Percentiles rank a stretch among this genome's conserved stretches.
Conservation (phyloP, 805 yeast species). For the Citeromyces matritensis region DNA sequence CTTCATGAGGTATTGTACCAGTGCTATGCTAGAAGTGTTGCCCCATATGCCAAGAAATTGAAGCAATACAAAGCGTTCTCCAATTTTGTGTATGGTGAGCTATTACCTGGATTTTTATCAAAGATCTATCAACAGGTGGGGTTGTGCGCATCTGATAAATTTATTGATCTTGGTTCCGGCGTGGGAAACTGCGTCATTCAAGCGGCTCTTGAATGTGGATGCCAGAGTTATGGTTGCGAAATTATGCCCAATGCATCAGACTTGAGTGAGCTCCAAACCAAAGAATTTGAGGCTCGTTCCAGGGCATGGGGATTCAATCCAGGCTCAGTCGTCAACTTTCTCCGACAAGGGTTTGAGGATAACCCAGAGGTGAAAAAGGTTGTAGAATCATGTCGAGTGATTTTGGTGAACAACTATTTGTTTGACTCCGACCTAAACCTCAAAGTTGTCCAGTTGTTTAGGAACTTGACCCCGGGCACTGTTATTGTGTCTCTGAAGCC, state of each 20-base stretch:
- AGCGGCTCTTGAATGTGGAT: slow-evolving; percentile 78
- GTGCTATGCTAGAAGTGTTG: slow-evolving; percentile 63
- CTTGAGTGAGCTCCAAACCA: slow-evolving; percentile 44
- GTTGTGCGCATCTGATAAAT: slow-evolving; percentile 35
- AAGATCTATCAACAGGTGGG: slow-evolving; percentile 48
- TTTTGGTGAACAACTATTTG: slow-evolving; percentile 71
- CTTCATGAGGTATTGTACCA: slow-evolving; percentile 60
- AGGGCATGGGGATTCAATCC: slow-evolving; percentile 47
- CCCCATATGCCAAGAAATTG: slow-evolving; percentile 53
- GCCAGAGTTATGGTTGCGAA: slow-evolving; percentile 80
- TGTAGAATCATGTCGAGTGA: slow-evolving; percentile 50
- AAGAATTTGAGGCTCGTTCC: slow-evolving; percentile 43
- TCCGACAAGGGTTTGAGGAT: slow-evolving; percentile 57
- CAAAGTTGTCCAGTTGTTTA: slow-evolving; percentile 49
- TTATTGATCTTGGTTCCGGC: slow-evolving; percentile 86
- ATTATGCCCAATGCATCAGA: slow-evolving; percentile 72
- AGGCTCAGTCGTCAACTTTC: slow-evolving; percentile 40
- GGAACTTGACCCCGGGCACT: slow-evolving; percentile 51
- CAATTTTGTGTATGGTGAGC: slow-evolving; percentile 82
- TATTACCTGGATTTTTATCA: slow-evolving; percentile 64
- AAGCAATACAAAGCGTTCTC: slow-evolving; percentile 75
- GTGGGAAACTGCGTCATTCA: slow-evolving; percentile 88
- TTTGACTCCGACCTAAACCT: slow-evolving; percentile 65
- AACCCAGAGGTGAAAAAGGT: slow-evolving; percentile 38
- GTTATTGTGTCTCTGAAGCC: slow-evolving; percentile 69